Evolutionary conservation across 768 basidiomycete species (phyloP).

Genomic region (Tulasnella sp.): DNA sequence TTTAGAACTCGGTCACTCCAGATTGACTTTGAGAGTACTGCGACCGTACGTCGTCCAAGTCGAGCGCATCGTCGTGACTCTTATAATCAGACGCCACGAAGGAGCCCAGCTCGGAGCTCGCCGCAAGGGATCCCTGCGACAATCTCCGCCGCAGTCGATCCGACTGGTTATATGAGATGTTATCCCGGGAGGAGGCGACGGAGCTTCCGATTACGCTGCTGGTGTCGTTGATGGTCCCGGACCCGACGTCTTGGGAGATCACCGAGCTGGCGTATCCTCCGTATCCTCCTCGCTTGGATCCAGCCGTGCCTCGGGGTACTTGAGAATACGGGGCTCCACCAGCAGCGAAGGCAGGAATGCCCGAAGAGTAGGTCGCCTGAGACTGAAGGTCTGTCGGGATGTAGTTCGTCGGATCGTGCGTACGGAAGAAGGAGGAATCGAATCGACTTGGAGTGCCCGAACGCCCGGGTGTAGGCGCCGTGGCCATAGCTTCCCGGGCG

Average conservation of each 20-base stretch:
- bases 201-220: conserved; percentile 48
- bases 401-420: conserved; percentile 86
- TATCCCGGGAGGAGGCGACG: conserved; percentile 19
- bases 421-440: conserved; percentile 90
- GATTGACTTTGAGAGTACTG: conserved; percentile 80
- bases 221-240: conserved; percentile 43
- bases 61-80: conserved; percentile 73
- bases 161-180: conserved; percentile 80
- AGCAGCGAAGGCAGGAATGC: conserved; percentile 69
- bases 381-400: conserved; percentile 95
- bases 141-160: conserved; percentile 70
- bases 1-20: conserved; percentile 73
- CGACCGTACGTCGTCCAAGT: conserved; percentile 78
- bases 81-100: conserved; percentile 63
- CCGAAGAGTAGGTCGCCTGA: conserved; percentile 91
- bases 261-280: conserved; percentile 66
- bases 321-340: conserved; percentile 54
- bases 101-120: conserved; percentile 67
- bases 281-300: conserved; percentile 65
- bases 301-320: conserved; percentile 48
- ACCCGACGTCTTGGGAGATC: conserved; percentile 80
- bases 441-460: conserved; percentile 91
- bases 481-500: conserved; percentile 63
- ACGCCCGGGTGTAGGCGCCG: conserved; percentile 30
- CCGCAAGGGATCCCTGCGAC: conserved; percentile 66